Evolutionary conservation across 371 early-diverging fungal species (phyloP), one percentile per base, ranked within the genome.

Genomic region (Astathelohania contejeani): DNA sequence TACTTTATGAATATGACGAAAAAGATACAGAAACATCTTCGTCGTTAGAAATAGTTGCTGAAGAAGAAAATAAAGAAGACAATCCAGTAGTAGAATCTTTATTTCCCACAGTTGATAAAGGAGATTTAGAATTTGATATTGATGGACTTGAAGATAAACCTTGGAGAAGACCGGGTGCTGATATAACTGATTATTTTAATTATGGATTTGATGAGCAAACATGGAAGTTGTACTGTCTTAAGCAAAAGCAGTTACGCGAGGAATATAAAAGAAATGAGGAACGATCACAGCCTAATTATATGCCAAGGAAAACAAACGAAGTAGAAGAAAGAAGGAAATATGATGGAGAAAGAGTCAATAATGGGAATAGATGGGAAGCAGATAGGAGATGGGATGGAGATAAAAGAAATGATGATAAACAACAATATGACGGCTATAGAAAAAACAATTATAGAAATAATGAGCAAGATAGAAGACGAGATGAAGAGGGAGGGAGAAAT

Each of bases 181-280:
- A 94, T 74, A 80, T 90, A 25, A 88, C 90, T 1, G 95, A 94
- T 70, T 94, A 90, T 73, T 94, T 94, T 75, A 94, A 94, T 68
- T 94, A 87, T 74, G 92, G 92, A 3, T 94, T 94, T 69, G 86
- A 86, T 60, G 91, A 94, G 70, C 70, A 73, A 1, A 86, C 85
- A 14, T 94, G 95, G 95, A 78, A 81, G 57, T 78, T 79, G 12
- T 94, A 91, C 71, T 82, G 83, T 60, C 76, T 76, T 12, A 87
- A 84, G 68, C 91, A 94, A 74, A 84, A 83, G 67, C 76, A 79
- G 72, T 56, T 84, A 57, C 73, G 87, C 18, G 85, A 84, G 16
- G 78, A 80, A 39, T 39, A 39, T 32, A 32, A 32, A 32, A 12
- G 12, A 7, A 7, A 32, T 32, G n/a, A 32, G 32, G 32, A 32